Base-by-base conservation (phyloP, 257 asterid species). In the Ilex asprella region DNA sequence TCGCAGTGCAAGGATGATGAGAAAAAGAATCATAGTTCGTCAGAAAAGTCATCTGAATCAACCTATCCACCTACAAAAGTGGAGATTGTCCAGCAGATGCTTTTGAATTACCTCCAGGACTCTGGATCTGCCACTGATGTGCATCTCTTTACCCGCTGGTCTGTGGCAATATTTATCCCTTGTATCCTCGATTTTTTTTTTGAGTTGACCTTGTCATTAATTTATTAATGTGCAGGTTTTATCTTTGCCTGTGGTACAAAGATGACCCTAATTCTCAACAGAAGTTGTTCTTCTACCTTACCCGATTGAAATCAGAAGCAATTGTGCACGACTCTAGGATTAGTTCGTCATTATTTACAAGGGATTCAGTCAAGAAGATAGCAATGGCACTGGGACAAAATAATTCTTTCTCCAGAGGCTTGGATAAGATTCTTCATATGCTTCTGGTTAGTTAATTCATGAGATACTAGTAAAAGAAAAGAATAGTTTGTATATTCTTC, bases 201-300 rank as follows among this genome's bases (percentile, higher is more conserved):
- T 32, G 44, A 32, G 68, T 50, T 69, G 64, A 67, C 56, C 39
- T 54, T 69, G 46, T 35, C 16, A 67, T 31, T 55, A 31, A 61
- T 31, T 46, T 74, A 31, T 63, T 68, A 16, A 60, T 65, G 35
- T 87, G 84, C 86, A 93, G 99, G 99, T 93, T 89, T 79, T 85
- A 93, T 81, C 90, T 89, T 67, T 93, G 97, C 78, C 83, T 89
- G 50, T 93, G 99, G 99, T 84, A 82, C 75, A 93, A 93, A 76
- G 96, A 93, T 71, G 99, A 89, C 75, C 88, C 92, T 71, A 81
- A 76, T 75, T 75, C 92, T 65, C 86, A 76, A 52, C 82, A 85
- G 60, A 89, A 84, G 72, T 67, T 81, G 55, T 70, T 47, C 69
- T 82, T 73, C 76, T 79, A 81, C 76, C 79, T 89, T 31, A 82